These are phyloP conservation scores for Yarrowia phangngaensis DNA, from an alignment of 805 yeast genomes.

Conservation along the genomic window DNA sequence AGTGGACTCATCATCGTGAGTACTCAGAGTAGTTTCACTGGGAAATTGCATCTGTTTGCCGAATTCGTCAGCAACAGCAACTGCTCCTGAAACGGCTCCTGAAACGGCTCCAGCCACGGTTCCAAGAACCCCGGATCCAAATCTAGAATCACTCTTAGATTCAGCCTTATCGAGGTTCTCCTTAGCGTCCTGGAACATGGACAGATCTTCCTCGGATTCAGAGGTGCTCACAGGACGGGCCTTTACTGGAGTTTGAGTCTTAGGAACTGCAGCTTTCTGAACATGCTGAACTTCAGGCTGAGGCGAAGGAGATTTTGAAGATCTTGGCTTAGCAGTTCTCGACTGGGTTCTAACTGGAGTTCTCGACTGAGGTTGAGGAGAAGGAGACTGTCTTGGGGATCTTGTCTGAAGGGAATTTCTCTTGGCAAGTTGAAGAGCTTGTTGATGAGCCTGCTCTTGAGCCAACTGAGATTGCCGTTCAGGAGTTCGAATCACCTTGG, in stretches of 20 bases:
- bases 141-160: too few relatives aligned
- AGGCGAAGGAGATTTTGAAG: too few relatives aligned
- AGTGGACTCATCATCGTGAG: not conserved
- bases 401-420: constrained; percentile 6
- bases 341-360: too few relatives aligned
- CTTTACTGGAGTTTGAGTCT: too few relatives aligned
- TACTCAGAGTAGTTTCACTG: constrained; percentile 17
- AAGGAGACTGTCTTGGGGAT: not conserved
- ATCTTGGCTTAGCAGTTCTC: too few relatives aligned
- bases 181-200: constrained; percentile 23
- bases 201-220: constrained; percentile 22
- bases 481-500: constrained; percentile 22
- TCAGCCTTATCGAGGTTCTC: too few relatives aligned
- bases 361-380: not conserved
- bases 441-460: constrained; percentile 23
- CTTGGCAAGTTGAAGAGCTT: constrained; percentile 25
- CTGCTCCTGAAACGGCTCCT: constrained; percentile 1
- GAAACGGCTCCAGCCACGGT: constrained; percentile 12
- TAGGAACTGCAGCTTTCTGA: too few relatives aligned
- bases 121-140: constrained; percentile 10
- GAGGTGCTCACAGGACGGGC: too few relatives aligned
- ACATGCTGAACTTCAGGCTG: too few relatives aligned
- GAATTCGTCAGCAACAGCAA: constrained; percentile 23
- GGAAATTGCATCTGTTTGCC: constrained; percentile 27
- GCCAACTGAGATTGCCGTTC: constrained; percentile 18